phyloP scores from a whole-genome alignment of 305 asterid genomes.

The Fraxinus dipetala region DNA sequence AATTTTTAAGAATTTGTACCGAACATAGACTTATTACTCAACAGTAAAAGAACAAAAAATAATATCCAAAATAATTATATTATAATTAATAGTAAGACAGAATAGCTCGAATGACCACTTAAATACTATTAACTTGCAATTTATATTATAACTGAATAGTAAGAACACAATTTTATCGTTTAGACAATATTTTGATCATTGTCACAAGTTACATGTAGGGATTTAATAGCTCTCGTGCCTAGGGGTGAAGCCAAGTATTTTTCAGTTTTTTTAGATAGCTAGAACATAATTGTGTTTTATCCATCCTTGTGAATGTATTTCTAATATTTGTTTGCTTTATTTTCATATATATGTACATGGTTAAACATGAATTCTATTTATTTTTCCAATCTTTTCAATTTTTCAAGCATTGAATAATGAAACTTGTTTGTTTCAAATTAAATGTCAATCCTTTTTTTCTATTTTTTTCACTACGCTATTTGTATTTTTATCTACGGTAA shows the following conservation, averaged over 20 bases:
- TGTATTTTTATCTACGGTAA: neutral
- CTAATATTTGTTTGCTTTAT: neutral
- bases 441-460: neutral
- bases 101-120: neutral
- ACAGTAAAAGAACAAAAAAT: too few species aligned
- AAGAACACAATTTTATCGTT: neutral
- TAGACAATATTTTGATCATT: neutral
- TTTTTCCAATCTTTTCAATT: neutral
- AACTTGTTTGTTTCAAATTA: neutral
- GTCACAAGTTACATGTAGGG: neutral
- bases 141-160: too few species aligned
- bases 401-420: neutral
- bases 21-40: neutral
- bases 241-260: neutral
- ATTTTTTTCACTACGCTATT: neutral
- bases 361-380: neutral
- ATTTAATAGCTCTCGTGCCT: neutral
- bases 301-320: neutral
- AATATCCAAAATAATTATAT: neutral
- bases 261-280: neutral
- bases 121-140: neutral
- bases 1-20: too few species aligned
- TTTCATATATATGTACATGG: neutral
- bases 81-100: neutral
- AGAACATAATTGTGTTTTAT: too few species aligned